Percentiles rank a stretch among this genome's conserved stretches.
phyloP scores from a whole-genome alignment of 768 basidiomycete species.

The Pleurotus pulmonarius region DNA sequence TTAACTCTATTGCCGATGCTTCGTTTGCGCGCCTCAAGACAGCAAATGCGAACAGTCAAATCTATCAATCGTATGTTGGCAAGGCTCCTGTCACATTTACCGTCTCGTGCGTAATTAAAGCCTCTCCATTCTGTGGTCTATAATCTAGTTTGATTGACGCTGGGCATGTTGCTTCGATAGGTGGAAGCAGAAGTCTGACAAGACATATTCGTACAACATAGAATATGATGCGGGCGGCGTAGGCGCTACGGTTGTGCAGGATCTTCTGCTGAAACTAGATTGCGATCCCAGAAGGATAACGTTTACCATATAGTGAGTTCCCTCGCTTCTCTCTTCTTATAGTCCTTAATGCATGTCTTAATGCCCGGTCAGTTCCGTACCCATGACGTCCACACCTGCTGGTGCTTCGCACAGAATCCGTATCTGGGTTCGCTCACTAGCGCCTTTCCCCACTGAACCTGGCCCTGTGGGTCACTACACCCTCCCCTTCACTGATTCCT shows the following conservation, averaged over 20 bases:
- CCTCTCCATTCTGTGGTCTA: background rate
- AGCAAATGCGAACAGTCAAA: constrained; percentile 37
- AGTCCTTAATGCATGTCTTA: background rate
- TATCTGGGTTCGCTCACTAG: constrained; percentile 55
- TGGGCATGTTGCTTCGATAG: constrained; percentile 24
- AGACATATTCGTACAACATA: constrained; percentile 50
- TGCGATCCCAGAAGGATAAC: constrained; percentile 49
- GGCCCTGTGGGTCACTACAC: constrained; percentile 36
- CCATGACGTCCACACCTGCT: constrained; percentile 46
- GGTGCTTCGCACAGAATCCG: constrained; percentile 63
- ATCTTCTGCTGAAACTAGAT: constrained; percentile 48
- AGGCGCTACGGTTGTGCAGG: constrained; percentile 49
- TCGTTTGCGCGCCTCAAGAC: constrained; percentile 49
- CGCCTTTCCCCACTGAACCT: constrained; percentile 24
- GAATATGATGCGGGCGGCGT: constrained; percentile 67
- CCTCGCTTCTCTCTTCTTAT: background rate
- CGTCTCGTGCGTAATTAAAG: constrained; percentile 34
- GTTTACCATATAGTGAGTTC: constrained; percentile 60
- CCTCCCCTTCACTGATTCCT: constrained; percentile 43
- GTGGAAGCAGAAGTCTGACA: constrained; percentile 40
- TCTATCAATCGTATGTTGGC: constrained; percentile 56
- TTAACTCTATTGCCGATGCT: constrained; percentile 51
- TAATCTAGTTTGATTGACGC: background rate
- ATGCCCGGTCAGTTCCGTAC: constrained; percentile 40
- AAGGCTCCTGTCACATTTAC: constrained; percentile 54